phyloP scores from a whole-genome alignment of 2,329 filamentous ascomycete species.

The Fusarium brachygibbosum region DNA sequence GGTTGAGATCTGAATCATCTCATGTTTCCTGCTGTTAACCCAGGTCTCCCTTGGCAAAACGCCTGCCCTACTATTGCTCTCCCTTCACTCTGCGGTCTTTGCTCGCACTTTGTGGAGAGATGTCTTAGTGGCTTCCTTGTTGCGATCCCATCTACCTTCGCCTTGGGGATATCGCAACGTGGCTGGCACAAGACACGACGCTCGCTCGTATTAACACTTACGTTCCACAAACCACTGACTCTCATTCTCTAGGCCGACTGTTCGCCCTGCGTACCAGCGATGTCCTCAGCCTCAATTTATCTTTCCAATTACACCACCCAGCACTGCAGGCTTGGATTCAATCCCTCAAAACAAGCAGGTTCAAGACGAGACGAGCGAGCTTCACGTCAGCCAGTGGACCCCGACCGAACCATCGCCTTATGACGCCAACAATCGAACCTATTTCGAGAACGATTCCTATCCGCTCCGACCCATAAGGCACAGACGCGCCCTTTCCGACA shows the following conservation, averaged over 20 bases:
- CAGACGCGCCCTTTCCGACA: conserved; percentile 80
- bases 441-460: conserved; percentile 47
- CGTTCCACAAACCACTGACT: conserved; percentile 41
- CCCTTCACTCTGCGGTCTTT: conserved; percentile 30
- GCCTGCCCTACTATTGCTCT: conserved; percentile 37
- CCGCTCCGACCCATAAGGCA: conserved; percentile 55
- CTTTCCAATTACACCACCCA: conserved; percentile 72
- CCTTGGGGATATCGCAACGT: conserved; percentile 29
- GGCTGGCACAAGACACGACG: conserved; percentile 29
- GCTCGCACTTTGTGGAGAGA: conserved; percentile 32
- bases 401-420: conserved; percentile 58
- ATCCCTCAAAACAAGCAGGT: conserved; percentile 51
- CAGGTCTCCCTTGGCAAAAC: conserved; percentile 30
- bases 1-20: conserved; percentile 16
- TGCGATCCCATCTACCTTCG: conserved; percentile 28
- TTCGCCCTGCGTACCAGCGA: conserved; percentile 72
- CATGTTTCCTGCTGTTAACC: conserved; percentile 22
- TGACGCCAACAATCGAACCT: conserved; percentile 51
- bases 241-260: conserved; percentile 64
- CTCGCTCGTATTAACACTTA: conserved; percentile 30
- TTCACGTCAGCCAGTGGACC: conserved; percentile 58
- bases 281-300: conserved; percentile 72
- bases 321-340: conserved; percentile 68
- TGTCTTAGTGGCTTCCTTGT: conserved; percentile 25
- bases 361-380: conserved; percentile 47